Evolutionary conservation across 108 stramenopile genomes (phyloP).

Genomic region (Discostella stelligeroides): DNA sequence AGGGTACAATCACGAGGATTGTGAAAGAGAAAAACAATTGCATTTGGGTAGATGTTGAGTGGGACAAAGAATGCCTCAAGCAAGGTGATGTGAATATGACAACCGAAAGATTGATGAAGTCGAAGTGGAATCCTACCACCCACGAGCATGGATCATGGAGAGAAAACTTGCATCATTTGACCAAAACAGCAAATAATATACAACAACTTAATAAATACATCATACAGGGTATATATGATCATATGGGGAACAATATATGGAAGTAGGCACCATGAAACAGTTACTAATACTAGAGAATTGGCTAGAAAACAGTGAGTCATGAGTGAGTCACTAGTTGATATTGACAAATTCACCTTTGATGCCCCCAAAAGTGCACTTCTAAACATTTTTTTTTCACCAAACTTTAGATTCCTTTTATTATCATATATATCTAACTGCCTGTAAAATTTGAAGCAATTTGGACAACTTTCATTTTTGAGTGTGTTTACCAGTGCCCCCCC

Average conservation of each 20-base stretch:
- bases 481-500: not conserved
- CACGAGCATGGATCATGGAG: not conserved
- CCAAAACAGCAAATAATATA: not conserved
- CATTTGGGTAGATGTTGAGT: not conserved
- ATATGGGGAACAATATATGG: too few relatives aligned
- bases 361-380: too few relatives aligned
- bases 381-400: too few relatives aligned
- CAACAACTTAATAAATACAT: not conserved
- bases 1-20: not conserved
- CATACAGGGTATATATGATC: too few relatives aligned
- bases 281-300: not conserved
- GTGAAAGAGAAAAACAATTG: not conserved
- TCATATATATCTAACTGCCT: too few relatives aligned
- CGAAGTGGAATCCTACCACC: constrained; percentile 5
- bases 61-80: constrained; percentile 5
- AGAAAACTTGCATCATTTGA: constrained; percentile 2
- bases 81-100: not conserved
- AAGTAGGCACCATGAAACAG: not conserved
- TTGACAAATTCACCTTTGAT: not conserved
- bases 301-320: not conserved
- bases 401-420: too few relatives aligned
- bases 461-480: not conserved
- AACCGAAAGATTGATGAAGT: constrained; percentile 7
- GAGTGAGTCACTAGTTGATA: not conserved
- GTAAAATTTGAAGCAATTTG: too few relatives aligned